A percentile compares a stretch with the other conserved stretches of the same genome.
phyloP scores from a whole-genome alignment of 768 basidiomycete genomes.

The Phanerochaete sordida region DNA sequence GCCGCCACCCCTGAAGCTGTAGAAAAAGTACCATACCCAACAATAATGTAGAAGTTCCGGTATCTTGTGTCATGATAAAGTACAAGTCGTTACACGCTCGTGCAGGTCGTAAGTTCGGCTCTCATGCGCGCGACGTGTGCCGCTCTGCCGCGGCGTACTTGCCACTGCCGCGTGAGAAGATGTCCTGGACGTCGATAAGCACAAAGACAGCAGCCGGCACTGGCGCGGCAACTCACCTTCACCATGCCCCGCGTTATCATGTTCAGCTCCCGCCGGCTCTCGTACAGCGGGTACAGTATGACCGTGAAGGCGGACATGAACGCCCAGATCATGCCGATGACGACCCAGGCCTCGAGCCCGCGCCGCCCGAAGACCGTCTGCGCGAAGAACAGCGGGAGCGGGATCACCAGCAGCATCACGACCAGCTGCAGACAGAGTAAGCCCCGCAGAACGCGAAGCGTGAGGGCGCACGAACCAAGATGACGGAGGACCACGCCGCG shows the following conservation, averaged over 20 bases:
- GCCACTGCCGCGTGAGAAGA: neutral
- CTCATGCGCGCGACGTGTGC: neutral
- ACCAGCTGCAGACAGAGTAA: conserved; percentile 38
- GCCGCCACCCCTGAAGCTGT: conserved; percentile 50
- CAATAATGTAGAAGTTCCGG: too few species aligned
- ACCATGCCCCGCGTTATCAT: conserved; percentile 59
- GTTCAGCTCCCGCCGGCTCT: conserved; percentile 65
- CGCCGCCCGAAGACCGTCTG: conserved; percentile 61
- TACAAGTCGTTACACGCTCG: too few species aligned
- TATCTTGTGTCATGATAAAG: too few species aligned
- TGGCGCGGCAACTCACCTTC: conserved; percentile 42
- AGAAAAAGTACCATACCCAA: too few species aligned
- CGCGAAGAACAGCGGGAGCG: conserved; percentile 84
- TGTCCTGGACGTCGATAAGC: neutral
- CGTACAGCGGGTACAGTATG: conserved; percentile 84
- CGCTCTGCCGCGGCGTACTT: neutral
- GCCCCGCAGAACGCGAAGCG: neutral
- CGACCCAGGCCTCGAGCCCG: conserved; percentile 78
- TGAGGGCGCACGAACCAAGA: conserved; percentile 43
- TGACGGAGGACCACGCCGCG: conserved; percentile 71
- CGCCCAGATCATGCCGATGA: conserved; percentile 79
- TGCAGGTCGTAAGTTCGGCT: neutral
- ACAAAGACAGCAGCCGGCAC: too few species aligned
- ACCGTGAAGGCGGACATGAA: conserved; percentile 74
- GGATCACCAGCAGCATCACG: conserved; percentile 70